phyloP scores from a whole-genome alignment of 306 rosid species.

The Dalbergia oliveri region DNA sequence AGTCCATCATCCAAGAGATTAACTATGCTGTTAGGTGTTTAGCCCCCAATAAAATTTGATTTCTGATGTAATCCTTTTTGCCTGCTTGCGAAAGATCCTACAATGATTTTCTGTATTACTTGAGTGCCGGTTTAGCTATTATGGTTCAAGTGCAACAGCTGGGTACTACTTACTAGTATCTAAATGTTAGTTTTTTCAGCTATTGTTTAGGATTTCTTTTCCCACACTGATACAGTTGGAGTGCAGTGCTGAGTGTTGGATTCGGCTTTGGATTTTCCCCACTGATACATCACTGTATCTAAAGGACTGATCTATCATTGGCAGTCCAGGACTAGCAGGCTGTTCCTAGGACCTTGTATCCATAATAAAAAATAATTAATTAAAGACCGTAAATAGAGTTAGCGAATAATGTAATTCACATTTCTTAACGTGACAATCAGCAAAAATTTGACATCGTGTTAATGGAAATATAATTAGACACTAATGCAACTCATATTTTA shows the following conservation, averaged over 20 bases:
- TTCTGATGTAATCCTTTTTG: constrained; percentile 28
- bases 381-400: too few species aligned
- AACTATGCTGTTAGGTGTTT: constrained; percentile 1
- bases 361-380: too few species aligned
- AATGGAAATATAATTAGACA: too few species aligned
- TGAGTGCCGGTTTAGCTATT: not conserved
- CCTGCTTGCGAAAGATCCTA: constrained; percentile 29
- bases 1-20: constrained; percentile 17
- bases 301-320: too few species aligned
- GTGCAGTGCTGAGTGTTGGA: not conserved
- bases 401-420: too few species aligned
- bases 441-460: too few species aligned
- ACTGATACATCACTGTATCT: too few species aligned
- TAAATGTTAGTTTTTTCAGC: not conserved
- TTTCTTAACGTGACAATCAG: too few species aligned
- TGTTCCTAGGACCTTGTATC: not conserved
- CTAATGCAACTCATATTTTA: too few species aligned
- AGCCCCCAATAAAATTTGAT: constrained; percentile 44
- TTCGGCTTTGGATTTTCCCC: not conserved
- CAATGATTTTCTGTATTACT: constrained; percentile 11
- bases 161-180: not conserved
- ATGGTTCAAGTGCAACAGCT: constrained; percentile 9
- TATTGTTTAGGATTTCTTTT: not conserved
- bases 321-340: not conserved
- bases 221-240: not conserved